Evolutionary conservation across 352 stramenopile genomes (phyloP).

Genomic region (Pythium periplocum): DNA sequence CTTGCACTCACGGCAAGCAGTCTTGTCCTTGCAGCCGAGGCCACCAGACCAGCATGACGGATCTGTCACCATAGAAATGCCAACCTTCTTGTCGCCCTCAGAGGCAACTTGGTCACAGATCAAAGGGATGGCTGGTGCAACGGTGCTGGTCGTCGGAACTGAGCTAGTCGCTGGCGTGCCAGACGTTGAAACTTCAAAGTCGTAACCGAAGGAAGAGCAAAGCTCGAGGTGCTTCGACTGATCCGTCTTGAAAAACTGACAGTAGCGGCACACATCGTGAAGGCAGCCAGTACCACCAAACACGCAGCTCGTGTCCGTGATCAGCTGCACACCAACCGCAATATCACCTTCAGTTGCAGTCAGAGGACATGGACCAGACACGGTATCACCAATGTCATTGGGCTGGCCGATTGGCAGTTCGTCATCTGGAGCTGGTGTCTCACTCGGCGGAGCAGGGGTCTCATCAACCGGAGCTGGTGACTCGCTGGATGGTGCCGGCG

Average conservation of each 20-base stretch:
- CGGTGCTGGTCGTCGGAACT: too few species aligned
- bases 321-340: not conserved
- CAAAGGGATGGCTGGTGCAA: not conserved
- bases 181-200: too few species aligned
- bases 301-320: not conserved
- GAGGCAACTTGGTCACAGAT: not conserved
- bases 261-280: constrained; percentile 1
- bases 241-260: constrained; percentile 1
- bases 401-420: too few species aligned
- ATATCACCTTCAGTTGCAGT: constrained; percentile 5
- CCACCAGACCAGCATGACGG: not conserved
- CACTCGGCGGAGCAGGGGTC: too few species aligned
- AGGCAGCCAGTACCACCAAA: constrained; percentile 5
- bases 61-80: constrained; percentile 18
- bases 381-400: not conserved
- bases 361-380: not conserved
- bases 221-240: constrained; percentile 2
- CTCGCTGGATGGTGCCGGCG: too few species aligned
- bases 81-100: constrained; percentile 9
- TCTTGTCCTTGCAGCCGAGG: too few species aligned
- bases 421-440: too few species aligned
- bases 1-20: too few species aligned
- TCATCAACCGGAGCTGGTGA: too few species aligned
- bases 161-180: too few species aligned
- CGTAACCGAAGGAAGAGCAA: not conserved